Evolutionary conservation across 2,329 filamentous ascomycete genomes (phyloP).

Genomic region (Pseudogymnoascus sp.): DNA sequence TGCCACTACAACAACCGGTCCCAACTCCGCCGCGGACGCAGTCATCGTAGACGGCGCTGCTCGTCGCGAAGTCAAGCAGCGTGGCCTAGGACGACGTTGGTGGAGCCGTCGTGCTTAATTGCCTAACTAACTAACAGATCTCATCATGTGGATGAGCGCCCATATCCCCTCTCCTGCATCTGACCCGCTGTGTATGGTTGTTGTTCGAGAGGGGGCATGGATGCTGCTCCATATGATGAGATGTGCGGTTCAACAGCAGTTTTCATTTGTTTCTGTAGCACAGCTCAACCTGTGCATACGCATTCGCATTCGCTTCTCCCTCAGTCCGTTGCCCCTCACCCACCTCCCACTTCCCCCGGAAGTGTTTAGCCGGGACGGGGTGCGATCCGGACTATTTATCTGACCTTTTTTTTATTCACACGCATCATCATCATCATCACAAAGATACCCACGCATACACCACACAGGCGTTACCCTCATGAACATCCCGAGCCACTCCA

Average conservation of each 20-base stretch:
- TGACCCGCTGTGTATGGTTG: neutral
- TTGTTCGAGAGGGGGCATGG: neutral
- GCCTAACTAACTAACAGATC: conserved; percentile 23
- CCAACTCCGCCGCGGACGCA: conserved; percentile 32
- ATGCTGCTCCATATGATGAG: conserved; percentile 23
- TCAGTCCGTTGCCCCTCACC: neutral
- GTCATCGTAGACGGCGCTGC: conserved; percentile 53
- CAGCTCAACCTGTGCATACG: conserved; percentile 10
- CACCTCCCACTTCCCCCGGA: neutral
- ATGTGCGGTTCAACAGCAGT: neutral
- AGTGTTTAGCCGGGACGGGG: neutral
- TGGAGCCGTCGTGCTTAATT: conserved; percentile 20
- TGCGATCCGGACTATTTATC: neutral
- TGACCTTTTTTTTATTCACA: neutral
- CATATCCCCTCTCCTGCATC: neutral
- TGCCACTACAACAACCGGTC: conserved; percentile 15
- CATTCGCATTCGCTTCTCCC: neutral
- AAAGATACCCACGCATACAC: conserved; percentile 42
- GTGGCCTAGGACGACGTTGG: conserved; percentile 44
- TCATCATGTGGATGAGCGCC: conserved; percentile 16
- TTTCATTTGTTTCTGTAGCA: conserved; percentile 9
- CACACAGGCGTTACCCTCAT: conserved; percentile 44
- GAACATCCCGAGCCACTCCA: conserved; percentile 34
- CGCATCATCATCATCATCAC: neutral
- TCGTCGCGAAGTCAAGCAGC: conserved; percentile 48